These are phyloP conservation scores for Metschnikowia santaceciliae DNA, from an alignment of 805 yeast species.

Conservation along the genomic window DNA sequence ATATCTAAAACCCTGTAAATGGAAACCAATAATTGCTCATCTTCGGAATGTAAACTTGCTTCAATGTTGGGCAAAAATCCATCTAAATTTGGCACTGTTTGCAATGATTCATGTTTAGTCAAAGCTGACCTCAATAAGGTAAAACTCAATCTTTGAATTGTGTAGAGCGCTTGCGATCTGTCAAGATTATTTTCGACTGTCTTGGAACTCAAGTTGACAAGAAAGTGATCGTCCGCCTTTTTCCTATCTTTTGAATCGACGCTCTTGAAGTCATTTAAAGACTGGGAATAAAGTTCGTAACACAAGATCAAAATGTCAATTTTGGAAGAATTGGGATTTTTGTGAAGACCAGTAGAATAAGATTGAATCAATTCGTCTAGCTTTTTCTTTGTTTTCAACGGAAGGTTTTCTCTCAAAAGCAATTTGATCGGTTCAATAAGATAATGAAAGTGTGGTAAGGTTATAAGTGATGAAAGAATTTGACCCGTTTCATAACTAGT, in stretches of 20 bases:
- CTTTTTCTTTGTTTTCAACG: constrained; percentile 65
- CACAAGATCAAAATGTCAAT: constrained; percentile 65
- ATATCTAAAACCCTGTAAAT: constrained; percentile 60
- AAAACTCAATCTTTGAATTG: constrained; percentile 71
- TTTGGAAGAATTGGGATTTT: constrained; percentile 56
- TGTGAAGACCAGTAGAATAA: constrained; percentile 72
- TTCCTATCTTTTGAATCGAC: constrained; percentile 5
- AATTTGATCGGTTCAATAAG: constrained; percentile 68
- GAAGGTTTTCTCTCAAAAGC: constrained; percentile 57
- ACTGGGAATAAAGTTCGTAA: constrained; percentile 62
- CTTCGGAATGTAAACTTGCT: constrained; percentile 55
- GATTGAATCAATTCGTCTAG: constrained; percentile 76
- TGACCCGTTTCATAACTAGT: constrained; percentile 88
- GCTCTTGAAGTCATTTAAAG: constrained; percentile 21
- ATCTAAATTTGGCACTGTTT: constrained; percentile 55
- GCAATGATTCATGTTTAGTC: constrained; percentile 54
- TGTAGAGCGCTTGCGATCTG: constrained; percentile 50
- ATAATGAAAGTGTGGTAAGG: constrained; percentile 50
- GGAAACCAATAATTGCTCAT: constrained; percentile 73
- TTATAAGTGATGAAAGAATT: constrained; percentile 61
- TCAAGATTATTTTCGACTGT: constrained; percentile 52
- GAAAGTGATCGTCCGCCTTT: constrained; percentile 55
- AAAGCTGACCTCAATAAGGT: constrained; percentile 74
- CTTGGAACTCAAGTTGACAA: constrained; percentile 68
- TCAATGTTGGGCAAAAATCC: constrained; percentile 76